A percentile compares a stretch with the other conserved stretches of the same genome.
These are phyloP conservation scores for Dendrobium chrysotoxum DNA, from an alignment of 106 monocot genomes.

Conservation along the genomic window DNA sequence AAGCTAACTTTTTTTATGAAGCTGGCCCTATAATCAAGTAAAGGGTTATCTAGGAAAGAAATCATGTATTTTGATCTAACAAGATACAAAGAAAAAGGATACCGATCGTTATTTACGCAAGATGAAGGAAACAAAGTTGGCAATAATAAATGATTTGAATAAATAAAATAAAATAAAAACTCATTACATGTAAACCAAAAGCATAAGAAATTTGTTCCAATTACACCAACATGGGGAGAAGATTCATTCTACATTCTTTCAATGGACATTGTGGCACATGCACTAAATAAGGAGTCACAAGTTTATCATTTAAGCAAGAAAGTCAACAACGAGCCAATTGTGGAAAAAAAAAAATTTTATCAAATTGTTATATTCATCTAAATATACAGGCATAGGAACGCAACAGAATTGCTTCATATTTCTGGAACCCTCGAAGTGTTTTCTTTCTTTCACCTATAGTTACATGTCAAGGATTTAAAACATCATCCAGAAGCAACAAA, in stretches of 20 bases:
- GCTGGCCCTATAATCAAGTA: neutral
- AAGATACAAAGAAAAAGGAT: neutral
- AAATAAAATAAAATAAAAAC: neutral
- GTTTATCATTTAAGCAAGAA: neutral
- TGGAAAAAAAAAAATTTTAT: neutral
- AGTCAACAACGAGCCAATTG: neutral
- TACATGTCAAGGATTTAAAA: neutral
- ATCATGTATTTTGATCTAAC: neutral
- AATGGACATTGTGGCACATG: neutral
- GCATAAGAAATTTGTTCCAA: neutral
- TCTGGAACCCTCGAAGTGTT: neutral
- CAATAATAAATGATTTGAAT: neutral
- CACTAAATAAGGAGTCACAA: neutral
- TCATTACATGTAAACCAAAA: neutral
- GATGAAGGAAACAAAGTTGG: neutral
- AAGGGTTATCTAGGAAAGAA: neutral
- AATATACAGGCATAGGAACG: neutral
- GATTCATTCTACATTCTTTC: neutral
- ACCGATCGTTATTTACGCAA: neutral
- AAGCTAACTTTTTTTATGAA: neutral
- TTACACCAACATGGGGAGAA: neutral
- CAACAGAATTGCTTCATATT: neutral
- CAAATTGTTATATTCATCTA: conserved; percentile 3
- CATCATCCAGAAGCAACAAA: neutral
- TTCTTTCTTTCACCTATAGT: neutral